Evolutionary conservation across 108 stramenopile species (phyloP).

Genomic region (Nitzschia inconspicua): DNA sequence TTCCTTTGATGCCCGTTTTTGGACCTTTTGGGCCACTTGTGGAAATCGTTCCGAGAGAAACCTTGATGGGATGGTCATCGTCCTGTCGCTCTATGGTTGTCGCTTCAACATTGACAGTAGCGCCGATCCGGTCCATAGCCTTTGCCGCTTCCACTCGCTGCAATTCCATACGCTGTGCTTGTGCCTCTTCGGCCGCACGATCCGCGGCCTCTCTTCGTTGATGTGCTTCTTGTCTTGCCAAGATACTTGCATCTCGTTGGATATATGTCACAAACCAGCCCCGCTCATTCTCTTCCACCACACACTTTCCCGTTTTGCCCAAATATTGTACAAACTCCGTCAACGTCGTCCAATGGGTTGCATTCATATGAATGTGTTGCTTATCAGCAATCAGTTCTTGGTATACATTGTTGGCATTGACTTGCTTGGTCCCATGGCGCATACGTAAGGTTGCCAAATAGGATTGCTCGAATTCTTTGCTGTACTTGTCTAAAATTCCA

Average conservation of each 20-base stretch:
- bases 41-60: constrained; percentile 17
- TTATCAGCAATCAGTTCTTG: constrained; percentile 97
- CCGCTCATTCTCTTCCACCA: constrained; percentile 96
- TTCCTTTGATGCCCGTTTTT: not conserved
- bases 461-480: constrained; percentile 78
- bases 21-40: too few species aligned
- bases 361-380: constrained; percentile 99
- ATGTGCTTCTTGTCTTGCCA: constrained; percentile 41
- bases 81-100: constrained; percentile 45
- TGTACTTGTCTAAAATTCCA: constrained; percentile 75
- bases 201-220: constrained; percentile 56
- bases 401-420: constrained; percentile 96
- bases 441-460: constrained; percentile 87
- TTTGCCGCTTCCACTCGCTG: constrained; percentile 74
- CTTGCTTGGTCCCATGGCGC: constrained; percentile 88
- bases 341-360: constrained; percentile 94
- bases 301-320: constrained; percentile 87
- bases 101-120: constrained; percentile 42
- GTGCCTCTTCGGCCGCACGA: constrained; percentile 26
- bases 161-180: constrained; percentile 56
- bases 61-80: constrained; percentile 23
- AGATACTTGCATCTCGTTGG: constrained; percentile 81
- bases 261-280: constrained; percentile 97
- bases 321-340: constrained; percentile 95
- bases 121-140: constrained; percentile 69